A percentile compares a stretch with the other conserved stretches of the same genome.
Evolutionary conservation across 139 green algal genomes (phyloP).

Genomic region (Limnomonas spitsbergensis): DNA sequence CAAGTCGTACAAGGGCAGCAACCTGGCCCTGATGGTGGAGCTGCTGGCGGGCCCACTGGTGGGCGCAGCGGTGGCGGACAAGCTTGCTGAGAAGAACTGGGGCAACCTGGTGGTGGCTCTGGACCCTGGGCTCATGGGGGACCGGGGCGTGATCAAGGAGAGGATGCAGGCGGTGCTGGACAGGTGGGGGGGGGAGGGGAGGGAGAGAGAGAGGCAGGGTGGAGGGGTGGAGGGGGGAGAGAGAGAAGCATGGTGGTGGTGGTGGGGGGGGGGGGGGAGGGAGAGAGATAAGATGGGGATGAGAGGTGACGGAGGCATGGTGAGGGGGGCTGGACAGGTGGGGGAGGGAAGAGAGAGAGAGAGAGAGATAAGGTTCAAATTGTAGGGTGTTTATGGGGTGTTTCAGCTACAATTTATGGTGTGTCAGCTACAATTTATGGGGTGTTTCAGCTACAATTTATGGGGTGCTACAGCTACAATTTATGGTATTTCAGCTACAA

Average conservation of each 20-base stretch:
- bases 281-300: background rate
- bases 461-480: too few relatives aligned
- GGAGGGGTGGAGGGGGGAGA: background rate
- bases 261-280: background rate
- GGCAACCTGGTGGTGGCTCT: slow-evolving; percentile 72
- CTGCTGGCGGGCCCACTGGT: slow-evolving; percentile 64
- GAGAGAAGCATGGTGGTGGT: background rate
- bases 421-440: too few relatives aligned
- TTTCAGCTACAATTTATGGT: too few relatives aligned
- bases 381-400: too few relatives aligned
- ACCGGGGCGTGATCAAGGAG: slow-evolving; percentile 30
- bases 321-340: too few relatives aligned
- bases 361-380: too few relatives aligned
- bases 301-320: too few relatives aligned
- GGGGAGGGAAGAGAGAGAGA: too few relatives aligned
- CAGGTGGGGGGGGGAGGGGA: background rate
- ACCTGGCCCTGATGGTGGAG: slow-evolving; percentile 75
- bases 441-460: too few relatives aligned
- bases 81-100: slow-evolving; percentile 71
- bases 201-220: too few relatives aligned
- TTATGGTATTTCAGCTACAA: too few relatives aligned
- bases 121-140: slow-evolving; percentile 62
- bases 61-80: slow-evolving; percentile 69
- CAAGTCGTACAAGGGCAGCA: slow-evolving; percentile 63
- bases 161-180: slow-evolving; percentile 31